These are phyloP conservation scores for Coix lacrymajobi DNA, from an alignment of 176 grass and related monocot species.

Conservation along the genomic window DNA sequence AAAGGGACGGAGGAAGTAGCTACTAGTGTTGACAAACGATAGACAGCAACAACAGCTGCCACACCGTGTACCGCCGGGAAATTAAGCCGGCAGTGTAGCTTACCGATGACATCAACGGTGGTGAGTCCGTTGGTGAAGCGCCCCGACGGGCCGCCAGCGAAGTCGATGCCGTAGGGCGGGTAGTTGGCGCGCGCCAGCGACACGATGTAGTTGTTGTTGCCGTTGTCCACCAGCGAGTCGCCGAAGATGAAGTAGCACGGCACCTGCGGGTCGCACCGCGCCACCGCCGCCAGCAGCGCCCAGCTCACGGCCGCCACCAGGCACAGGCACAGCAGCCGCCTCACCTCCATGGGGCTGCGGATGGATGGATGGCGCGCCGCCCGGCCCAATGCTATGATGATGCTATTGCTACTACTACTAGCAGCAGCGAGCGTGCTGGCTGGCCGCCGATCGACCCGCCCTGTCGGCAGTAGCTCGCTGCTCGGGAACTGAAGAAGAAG, in stretches of 20 bases:
- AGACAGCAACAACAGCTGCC: not conserved
- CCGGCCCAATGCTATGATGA: not conserved
- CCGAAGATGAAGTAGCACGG: slow-evolving; percentile 99
- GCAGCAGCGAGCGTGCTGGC: not conserved
- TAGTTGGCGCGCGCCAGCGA: slow-evolving; percentile 80
- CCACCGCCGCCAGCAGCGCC: slow-evolving; percentile 35
- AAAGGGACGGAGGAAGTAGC: too few relatives aligned
- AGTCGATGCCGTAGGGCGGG: slow-evolving; percentile 95
- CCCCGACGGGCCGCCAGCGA: slow-evolving; percentile 55
- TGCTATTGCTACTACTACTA: too few relatives aligned
- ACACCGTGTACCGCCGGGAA: not conserved
- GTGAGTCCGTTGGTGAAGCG: slow-evolving; percentile 90
- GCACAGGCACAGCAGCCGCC: not conserved
- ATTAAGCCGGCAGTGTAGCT: not conserved
- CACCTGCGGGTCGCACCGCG: slow-evolving; percentile 61
- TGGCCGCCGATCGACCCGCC: too few relatives aligned
- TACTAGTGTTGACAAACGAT: too few relatives aligned
- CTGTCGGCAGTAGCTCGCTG: too few relatives aligned
- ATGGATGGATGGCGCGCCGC: not conserved
- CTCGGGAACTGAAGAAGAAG: not conserved
- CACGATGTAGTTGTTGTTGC: slow-evolving; percentile 97
- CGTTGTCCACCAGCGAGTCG: slow-evolving; percentile 98
- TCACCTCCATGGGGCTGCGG: too few relatives aligned
- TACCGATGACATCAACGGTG: slow-evolving; percentile 92
- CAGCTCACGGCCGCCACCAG: not conserved